Base-by-base conservation (phyloP, 2,329 filamentous ascomycete genomes). In the Myriangium duriaei region DNA sequence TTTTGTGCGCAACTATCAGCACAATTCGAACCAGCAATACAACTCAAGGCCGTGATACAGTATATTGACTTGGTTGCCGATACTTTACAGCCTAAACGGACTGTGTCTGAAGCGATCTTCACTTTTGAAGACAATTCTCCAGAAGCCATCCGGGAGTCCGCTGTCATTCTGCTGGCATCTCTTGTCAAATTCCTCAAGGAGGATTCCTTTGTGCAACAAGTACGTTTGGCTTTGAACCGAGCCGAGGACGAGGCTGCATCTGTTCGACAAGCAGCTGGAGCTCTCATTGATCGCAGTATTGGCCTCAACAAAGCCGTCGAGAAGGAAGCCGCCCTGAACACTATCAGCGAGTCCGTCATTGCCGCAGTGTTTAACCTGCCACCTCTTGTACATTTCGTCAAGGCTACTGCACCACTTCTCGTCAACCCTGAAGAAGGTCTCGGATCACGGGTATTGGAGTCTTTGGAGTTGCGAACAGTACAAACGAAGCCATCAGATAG, bases 331-430 rank as follows among this genome's bases (percentile, higher is more conserved):
- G 40, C 69, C 49, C 71, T 74, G 55, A 52, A 57, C 26, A 59
- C 36, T 28, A 32, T 33, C 10, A 39, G 37, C 51, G 79, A 81
- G 28, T 74, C 81, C 40, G 73, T 84, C 1, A 68, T 96, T 33
- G 76, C 81, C 12, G 80, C 81, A 45, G 65, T 93, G n/a, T 69
- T 98, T 35, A 80, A 83, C 45, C 72, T 95, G 5, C 69, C 94
- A 30, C 88, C 87, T 0, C 86, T 88, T 3, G 71, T 76, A 37
- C 85, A 95, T 59, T 91, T 96, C 57, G 76, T 96, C 57, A 83
- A 84, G 55, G 82, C 86, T 7, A 80, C 92, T 29, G 83, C 93
- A 54, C 74, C 76, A 17, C 68, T 98, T 18, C 74, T 96, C 24
- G 74, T 82, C 47, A 74, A 79, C 34, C 76, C 81, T 4, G 78